These are phyloP conservation scores for Euphorbia celastroides DNA, from an alignment of 441 rosid species.

Conservation along the genomic window DNA sequence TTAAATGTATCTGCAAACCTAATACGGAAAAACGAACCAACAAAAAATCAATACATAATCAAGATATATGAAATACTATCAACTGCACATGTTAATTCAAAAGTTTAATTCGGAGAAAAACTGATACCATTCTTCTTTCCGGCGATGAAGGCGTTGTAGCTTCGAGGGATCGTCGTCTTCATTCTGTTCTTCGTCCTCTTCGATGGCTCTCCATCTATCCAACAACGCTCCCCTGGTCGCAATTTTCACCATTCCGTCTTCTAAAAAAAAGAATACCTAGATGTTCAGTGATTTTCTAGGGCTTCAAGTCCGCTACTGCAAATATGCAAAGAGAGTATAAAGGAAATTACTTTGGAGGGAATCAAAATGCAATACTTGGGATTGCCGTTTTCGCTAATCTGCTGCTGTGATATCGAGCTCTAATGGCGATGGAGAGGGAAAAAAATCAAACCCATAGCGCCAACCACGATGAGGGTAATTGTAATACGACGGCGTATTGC, in stretches of 20 bases:
- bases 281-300: slow-evolving; percentile 5
- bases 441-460: not conserved
- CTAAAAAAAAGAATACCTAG: slow-evolving; percentile 34
- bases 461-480: not conserved
- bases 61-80: not conserved
- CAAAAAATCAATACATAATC: not conserved
- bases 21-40: not conserved
- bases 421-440: not conserved
- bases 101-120: not conserved
- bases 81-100: not conserved
- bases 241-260: slow-evolving; percentile 32
- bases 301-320: not conserved
- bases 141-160: slow-evolving; percentile 47
- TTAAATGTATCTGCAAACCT: slow-evolving; percentile 91
- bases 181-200: slow-evolving; percentile 50
- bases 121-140: slow-evolving; percentile 78
- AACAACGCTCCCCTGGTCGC: slow-evolving; percentile 48
- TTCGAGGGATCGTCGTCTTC: slow-evolving; percentile 38
- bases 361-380: not conserved
- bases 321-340: not conserved
- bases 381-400: not conserved
- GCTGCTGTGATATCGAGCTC: not conserved
- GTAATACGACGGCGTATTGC: not conserved
- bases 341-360: not conserved
- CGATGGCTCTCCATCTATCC: slow-evolving; percentile 72